Evolutionary conservation across 139 green algal genomes (phyloP).

Genomic region (Tetraselmis striata): DNA sequence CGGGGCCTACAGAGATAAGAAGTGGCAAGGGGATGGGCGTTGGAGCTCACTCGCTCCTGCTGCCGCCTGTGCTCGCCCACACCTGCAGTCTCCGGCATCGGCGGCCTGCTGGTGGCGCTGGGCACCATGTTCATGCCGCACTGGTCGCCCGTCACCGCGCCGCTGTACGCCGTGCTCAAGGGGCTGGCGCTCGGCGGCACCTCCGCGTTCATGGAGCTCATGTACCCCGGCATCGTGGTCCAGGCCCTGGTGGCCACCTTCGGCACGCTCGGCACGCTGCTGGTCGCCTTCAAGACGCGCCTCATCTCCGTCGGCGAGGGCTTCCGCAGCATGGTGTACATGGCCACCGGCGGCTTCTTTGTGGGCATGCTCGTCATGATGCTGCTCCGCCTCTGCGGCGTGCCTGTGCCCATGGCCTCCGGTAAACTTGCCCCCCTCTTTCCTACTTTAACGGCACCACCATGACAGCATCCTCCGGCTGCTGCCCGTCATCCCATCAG

Average conservation of each 20-base stretch:
- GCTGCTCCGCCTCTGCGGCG: conserved; percentile 29
- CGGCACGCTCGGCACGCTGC: conserved; percentile 39
- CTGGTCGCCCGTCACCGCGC: conserved; percentile 27
- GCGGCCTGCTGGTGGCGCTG: conserved; percentile 27
- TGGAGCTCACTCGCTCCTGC: no score
- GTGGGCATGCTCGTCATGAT: conserved; percentile 27
- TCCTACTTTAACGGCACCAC: no score
- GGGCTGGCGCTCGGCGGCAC: conserved; percentile 37
- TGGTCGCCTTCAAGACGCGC: conserved; percentile 22
- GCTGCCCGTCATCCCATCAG: no score
- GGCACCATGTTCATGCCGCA: conserved; percentile 51
- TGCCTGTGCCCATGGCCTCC: conserved; percentile 21
- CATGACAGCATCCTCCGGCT: no score
- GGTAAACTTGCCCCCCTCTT: no score
- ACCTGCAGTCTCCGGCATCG: conserved; percentile 27
- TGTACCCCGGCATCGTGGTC: conserved; percentile 38
- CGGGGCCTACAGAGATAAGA: no score
- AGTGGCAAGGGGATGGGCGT: no score
- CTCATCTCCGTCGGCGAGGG: conserved; percentile 29
- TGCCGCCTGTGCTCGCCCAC: no score
- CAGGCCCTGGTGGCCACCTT: conserved; percentile 43
- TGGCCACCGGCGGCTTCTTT: conserved; percentile 30
- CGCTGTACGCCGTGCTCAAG: conserved; percentile 36
- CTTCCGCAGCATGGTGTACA: conserved; percentile 25
- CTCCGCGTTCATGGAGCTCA: conserved; percentile 24